Base-by-base conservation (phyloP, 805 yeast genomes). In the Priceomyces haplophilus region DNA sequence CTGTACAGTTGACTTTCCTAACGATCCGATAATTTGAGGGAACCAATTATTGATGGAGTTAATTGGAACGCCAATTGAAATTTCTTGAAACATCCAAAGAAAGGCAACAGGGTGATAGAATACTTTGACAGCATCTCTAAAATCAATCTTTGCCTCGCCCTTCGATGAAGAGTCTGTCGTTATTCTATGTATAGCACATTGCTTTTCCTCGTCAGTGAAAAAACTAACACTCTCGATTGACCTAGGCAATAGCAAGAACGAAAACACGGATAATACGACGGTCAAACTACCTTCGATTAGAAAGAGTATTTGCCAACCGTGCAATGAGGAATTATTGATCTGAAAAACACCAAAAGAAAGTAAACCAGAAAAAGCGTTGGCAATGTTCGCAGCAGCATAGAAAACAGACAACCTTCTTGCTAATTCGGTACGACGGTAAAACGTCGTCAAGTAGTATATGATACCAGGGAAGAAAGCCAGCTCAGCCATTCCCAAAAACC, bases 281-380 rank as follows among this genome's bases (percentile, higher is more conserved):
- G 79, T 72, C 31, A 60, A 53, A 13, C 59, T 56, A 11, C 79
- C 79, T 54, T 74, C 78, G 37, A 73, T 59, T 34, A 75, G 52
- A 49, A 74, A 73, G 42, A 75, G 55, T 38, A 69, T 69, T 47
- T 73, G 73, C 79, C 79, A 75, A 3, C 79, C 79, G 12, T 64
- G 53, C 27, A 74, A 56, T 12, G 50, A 47, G 18, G 62, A 52
- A 36, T 54, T 48, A 38, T 64, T 51, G 42, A 72, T 71, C 50
- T 72, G 77, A 50, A 72, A 72, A 24, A 45, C 53, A 2, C 62
- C 65, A 37, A 48, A 59, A 12, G 70, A 54, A 32, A 67, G 51
- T 13, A 67, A 54, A 13, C 73, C 72, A 7, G 67, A 58, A 37
- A 67, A 67, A 4, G 73, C 71, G 43, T 64, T 64, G 18, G 64